A percentile compares a stretch with the other conserved stretches of the same genome.
phyloP scores from a whole-genome alignment of 306 rosid genomes.

The Pyrus betulifolia region DNA sequence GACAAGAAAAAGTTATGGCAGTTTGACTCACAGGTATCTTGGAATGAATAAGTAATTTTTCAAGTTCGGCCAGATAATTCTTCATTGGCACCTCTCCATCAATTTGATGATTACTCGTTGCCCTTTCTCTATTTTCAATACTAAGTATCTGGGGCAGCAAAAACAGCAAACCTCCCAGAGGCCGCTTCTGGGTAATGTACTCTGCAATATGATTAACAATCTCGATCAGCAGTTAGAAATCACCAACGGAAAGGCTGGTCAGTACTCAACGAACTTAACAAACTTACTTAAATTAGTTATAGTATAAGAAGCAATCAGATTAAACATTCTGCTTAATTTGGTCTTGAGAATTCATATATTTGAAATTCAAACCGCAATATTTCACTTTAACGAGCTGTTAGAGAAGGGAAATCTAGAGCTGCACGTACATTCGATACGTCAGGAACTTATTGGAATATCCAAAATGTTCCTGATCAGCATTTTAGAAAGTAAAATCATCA shows the following conservation, averaged over 20 bases:
- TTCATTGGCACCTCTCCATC: slow-evolving; percentile 34
- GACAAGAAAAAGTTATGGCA: not conserved
- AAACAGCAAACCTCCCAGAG: slow-evolving; percentile 82
- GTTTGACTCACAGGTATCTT: slow-evolving; percentile 80
- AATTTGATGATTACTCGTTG: slow-evolving; percentile 25
- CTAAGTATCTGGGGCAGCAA: slow-evolving; percentile 72
- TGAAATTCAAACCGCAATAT: not conserved
- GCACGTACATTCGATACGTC: too few relatives aligned
- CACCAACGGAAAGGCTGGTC: not conserved
- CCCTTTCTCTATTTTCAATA: slow-evolving; percentile 33
- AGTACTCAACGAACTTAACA: not conserved
- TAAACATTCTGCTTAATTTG: not conserved
- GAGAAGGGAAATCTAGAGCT: too few relatives aligned
- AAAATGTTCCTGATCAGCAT: not conserved
- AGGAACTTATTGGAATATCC: too few relatives aligned
- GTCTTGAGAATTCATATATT: not conserved
- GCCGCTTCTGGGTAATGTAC: slow-evolving; percentile 65
- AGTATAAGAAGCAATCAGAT: not conserved
- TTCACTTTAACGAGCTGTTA: too few relatives aligned
- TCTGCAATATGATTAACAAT: slow-evolving; percentile 45
- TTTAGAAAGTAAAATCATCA: not conserved
- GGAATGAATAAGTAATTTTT: slow-evolving; percentile 67
- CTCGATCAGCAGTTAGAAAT: not conserved
- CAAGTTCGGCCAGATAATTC: slow-evolving; percentile 57
- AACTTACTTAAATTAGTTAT: not conserved